Percentiles rank a stretch among this genome's conserved stretches.
These are phyloP conservation scores for Gigaspora rosea DNA, from an alignment of 192 early-diverging fungal species.

Conservation along the genomic window DNA sequence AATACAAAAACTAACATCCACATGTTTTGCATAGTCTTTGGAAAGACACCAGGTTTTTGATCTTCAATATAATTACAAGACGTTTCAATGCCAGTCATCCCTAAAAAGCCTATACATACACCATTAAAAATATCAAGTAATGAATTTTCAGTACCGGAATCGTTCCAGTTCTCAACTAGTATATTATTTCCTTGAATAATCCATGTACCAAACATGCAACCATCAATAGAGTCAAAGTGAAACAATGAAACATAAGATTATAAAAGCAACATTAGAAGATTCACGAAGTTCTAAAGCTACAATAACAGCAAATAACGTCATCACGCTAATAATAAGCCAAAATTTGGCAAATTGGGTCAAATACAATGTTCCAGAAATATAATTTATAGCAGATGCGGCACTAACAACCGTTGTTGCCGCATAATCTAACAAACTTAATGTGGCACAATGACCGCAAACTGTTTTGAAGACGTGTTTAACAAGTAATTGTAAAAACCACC, in stretches of 20 bases:
- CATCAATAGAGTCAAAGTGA: conserved; percentile 47
- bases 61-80: conserved; percentile 62
- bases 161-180: conserved; percentile 49
- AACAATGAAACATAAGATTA: conserved; percentile 49
- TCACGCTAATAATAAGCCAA: conserved; percentile 44
- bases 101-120: conserved; percentile 58
- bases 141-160: conserved; percentile 35
- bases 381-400: conserved; percentile 54
- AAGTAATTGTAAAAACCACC: conserved; percentile 55
- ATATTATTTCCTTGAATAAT: conserved; percentile 40
- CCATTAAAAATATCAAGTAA: conserved; percentile 52
- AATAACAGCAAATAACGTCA: conserved; percentile 50
- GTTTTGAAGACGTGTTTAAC: conserved; percentile 51
- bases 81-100: conserved; percentile 57
- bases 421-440: conserved; percentile 52
- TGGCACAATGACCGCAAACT: conserved; percentile 49
- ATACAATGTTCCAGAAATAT: conserved; percentile 46
- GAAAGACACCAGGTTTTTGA: conserved; percentile 55
- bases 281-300: conserved; percentile 50
- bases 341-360: conserved; percentile 42
- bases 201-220: conserved; percentile 48
- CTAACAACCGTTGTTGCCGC: conserved; percentile 54
- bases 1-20: conserved; percentile 45
- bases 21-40: conserved; percentile 61
- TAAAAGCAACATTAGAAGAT: conserved; percentile 51